Evolutionary conservation across 768 basidiomycete species (phyloP).

Genomic region (Phanerochaete sordida): DNA sequence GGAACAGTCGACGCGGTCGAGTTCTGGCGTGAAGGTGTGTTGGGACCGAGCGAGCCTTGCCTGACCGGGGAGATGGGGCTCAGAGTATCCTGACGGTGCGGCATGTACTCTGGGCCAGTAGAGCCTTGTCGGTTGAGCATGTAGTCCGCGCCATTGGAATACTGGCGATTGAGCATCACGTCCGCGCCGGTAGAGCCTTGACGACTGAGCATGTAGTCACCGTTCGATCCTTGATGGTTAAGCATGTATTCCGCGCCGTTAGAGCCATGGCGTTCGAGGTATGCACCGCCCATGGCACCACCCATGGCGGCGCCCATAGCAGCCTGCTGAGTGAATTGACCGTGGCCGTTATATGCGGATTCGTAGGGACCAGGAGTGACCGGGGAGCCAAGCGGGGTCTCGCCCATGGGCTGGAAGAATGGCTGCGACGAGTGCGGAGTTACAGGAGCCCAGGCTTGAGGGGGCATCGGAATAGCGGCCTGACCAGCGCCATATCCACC

Average conservation of each 20-base stretch:
- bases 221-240: slow-evolving; percentile 23
- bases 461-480: slow-evolving; percentile 23
- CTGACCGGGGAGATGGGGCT: slow-evolving; percentile 6
- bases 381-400: slow-evolving; percentile 35
- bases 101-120: neutral
- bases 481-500: slow-evolving; percentile 36
- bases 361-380: slow-evolving; percentile 24
- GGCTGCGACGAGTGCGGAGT: slow-evolving; percentile 33
- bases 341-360: slow-evolving; percentile 25
- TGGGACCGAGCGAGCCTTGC: neutral
- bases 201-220: slow-evolving; percentile 9
- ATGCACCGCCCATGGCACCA: slow-evolving; percentile 14
- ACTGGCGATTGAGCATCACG: slow-evolving; percentile 14
- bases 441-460: slow-evolving; percentile 20
- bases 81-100: slow-evolving; percentile 22
- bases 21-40: neutral
- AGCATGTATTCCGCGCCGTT: slow-evolving; percentile 1
- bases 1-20: slow-evolving; percentile 15
- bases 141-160: slow-evolving; percentile 13
- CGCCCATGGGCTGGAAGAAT: slow-evolving; percentile 36
- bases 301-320: too few species aligned
- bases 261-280: slow-evolving; percentile 18
- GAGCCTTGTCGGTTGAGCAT: slow-evolving; percentile 15
- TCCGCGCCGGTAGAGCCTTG: slow-evolving; percentile 22
- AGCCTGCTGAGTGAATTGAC: slow-evolving; percentile 19